These are phyloP conservation scores for Coemansia sp. DNA, from an alignment of 192 early-diverging fungal species.

Conservation along the genomic window DNA sequence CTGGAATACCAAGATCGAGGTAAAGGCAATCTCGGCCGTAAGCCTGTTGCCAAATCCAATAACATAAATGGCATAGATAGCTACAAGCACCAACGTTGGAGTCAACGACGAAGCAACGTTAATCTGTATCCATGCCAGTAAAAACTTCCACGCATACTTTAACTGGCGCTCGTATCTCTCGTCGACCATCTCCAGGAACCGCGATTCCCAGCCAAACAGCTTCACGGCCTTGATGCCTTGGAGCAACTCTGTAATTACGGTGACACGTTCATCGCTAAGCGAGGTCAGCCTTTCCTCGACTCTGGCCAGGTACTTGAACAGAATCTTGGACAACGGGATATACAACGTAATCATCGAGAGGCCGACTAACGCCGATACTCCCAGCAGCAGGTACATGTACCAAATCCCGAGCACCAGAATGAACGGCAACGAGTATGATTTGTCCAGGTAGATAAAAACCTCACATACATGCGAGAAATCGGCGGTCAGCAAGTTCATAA, in stretches of 20 bases:
- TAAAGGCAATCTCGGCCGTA: conserved; percentile 71
- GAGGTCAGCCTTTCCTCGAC: conserved; percentile 17
- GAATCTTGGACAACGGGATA: conserved; percentile 57
- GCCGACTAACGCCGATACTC: conserved; percentile 75
- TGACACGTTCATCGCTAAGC: conserved; percentile 69
- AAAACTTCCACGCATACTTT: conserved; percentile 53
- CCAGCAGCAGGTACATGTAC: conserved; percentile 73
- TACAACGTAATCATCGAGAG: conserved; percentile 66
- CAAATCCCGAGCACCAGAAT: conserved; percentile 66
- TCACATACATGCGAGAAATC: conserved; percentile 67
- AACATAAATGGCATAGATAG: conserved; percentile 66
- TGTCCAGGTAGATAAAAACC: conserved; percentile 57
- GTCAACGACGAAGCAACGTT: conserved; percentile 59
- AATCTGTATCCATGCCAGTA: conserved; percentile 60
- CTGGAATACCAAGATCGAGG: conserved; percentile 72
- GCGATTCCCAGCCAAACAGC: conserved; percentile 82
- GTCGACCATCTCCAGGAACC: conserved; percentile 70
- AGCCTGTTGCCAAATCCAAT: conserved; percentile 60
- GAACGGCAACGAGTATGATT: conserved; percentile 63
- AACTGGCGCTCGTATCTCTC: conserved; percentile 68
- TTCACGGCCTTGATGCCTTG: conserved; percentile 91
- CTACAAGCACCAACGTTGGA: conserved; percentile 68
- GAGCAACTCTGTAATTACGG: conserved; percentile 75
- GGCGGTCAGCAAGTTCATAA: conserved; percentile 69
- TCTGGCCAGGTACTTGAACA: conserved; percentile 57